These are phyloP conservation scores for Cicer judaicum DNA, from an alignment of 306 rosid species.

Conservation along the genomic window DNA sequence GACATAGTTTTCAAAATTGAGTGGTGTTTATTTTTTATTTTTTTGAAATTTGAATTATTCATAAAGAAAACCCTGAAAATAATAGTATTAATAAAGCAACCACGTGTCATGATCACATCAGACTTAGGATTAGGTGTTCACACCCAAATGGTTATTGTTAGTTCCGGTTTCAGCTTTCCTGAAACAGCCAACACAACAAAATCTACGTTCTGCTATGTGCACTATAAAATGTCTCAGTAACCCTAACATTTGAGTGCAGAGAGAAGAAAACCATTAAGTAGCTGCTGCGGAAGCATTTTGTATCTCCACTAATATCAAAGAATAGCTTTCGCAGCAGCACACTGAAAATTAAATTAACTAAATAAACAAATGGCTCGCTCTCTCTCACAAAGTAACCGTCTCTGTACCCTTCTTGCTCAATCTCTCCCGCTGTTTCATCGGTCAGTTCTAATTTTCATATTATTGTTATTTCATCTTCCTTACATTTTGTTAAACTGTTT, in stretches of 20 bases:
- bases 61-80: no score
- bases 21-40: no score
- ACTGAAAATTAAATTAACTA: neutral
- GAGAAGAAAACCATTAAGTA: no score
- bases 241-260: neutral
- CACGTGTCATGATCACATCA: neutral
- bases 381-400: slow-evolving; percentile 34
- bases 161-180: neutral
- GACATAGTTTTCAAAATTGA: no score
- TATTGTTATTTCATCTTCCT: no score
- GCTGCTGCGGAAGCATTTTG: slow-evolving; percentile 24
- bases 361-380: slow-evolving; percentile 30
- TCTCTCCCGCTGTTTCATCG: neutral
- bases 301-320: neutral
- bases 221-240: neutral
- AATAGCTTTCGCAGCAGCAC: slow-evolving; percentile 39
- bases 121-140: neutral
- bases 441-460: slow-evolving; percentile 10
- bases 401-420: slow-evolving; percentile 9
- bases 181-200: neutral
- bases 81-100: neutral
- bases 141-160: slow-evolving; percentile 2
- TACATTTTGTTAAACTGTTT: no score
- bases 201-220: neutral
- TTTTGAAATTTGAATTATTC: no score